These are phyloP conservation scores for Magnolia changhungtana DNA, from an alignment of 164 flowering plant genomes.

Conservation along the genomic window DNA sequence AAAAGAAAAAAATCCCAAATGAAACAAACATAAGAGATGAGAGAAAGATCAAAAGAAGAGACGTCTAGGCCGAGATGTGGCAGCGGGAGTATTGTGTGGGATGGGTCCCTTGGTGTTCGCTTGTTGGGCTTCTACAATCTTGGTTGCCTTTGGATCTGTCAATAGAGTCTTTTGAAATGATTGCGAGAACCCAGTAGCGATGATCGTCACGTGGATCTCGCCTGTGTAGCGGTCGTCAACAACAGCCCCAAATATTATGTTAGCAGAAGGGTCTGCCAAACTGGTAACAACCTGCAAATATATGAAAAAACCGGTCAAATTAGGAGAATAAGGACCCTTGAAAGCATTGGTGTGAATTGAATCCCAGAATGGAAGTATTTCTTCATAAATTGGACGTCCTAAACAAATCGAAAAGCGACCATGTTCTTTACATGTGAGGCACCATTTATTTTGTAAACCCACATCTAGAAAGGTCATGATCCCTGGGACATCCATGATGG, in stretches of 20 bases:
- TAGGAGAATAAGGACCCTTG: background rate
- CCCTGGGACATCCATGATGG: too few species aligned
- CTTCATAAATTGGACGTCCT: background rate
- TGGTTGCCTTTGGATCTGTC: slow-evolving; percentile 72
- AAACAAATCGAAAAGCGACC: background rate
- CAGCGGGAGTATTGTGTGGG: slow-evolving; percentile 30
- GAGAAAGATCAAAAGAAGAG: slow-evolving; percentile 56
- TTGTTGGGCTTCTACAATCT: slow-evolving; percentile 49
- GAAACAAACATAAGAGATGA: background rate
- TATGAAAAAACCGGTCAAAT: background rate
- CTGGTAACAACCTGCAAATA: slow-evolving; percentile 87
- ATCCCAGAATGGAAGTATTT: background rate
- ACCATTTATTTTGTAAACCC: too few species aligned
- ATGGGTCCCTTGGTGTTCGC: slow-evolving; percentile 35
- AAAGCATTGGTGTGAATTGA: too few species aligned
- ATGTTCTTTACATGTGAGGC: too few species aligned
- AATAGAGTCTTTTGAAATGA: slow-evolving; percentile 83
- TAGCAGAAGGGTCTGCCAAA: slow-evolving; percentile 98
- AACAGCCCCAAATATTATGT: slow-evolving; percentile 96
- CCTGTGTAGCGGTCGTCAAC: slow-evolving; percentile 96
- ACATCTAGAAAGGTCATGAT: too few species aligned
- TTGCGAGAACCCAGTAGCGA: slow-evolving; percentile 95
- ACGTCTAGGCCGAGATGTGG: slow-evolving; percentile 46
- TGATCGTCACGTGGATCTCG: slow-evolving; percentile 89
- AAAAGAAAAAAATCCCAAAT: too few species aligned